These are phyloP conservation scores for Mesembryanthemum crystallinum DNA, from an alignment of 148 eudicot species.

Conservation along the genomic window DNA sequence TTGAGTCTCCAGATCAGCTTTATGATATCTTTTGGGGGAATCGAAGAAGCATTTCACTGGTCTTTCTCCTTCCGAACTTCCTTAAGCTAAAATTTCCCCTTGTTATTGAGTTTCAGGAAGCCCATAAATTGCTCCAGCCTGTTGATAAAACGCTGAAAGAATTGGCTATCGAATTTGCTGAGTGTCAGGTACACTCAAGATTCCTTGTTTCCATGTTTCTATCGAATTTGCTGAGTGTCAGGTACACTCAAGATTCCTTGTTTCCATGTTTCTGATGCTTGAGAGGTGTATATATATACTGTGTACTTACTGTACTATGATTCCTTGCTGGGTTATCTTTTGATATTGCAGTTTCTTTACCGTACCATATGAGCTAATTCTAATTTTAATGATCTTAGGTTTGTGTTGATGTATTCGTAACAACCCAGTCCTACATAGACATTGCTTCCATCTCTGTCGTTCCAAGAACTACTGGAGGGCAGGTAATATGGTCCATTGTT, in stretches of 20 bases:
- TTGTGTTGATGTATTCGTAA: constrained; percentile 82
- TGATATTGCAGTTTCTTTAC: neutral
- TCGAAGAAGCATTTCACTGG: neutral
- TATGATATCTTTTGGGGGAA: neutral
- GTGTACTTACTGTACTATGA: neutral
- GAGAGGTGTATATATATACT: neutral
- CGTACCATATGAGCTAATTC: constrained; percentile 5
- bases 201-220: neutral
- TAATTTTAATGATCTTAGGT: constrained; percentile 51
- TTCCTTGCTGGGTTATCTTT: neutral
- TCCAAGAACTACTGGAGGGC: constrained; percentile 96
- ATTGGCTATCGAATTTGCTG: constrained; percentile 91
- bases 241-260: constrained; percentile 36
- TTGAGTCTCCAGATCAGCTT: neutral
- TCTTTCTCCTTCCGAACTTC: constrained; percentile 5
- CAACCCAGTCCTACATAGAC: constrained; percentile 88
- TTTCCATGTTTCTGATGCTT: neutral
- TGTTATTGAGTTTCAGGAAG: constrained; percentile 51
- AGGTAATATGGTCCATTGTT: constrained; percentile 45
- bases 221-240: constrained; percentile 68
- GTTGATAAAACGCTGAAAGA: constrained; percentile 78
- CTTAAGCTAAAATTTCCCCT: constrained; percentile 1
- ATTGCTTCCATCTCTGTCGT: constrained; percentile 87
- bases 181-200: constrained; percentile 59
- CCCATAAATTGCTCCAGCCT: constrained; percentile 81